A percentile compares a stretch with the other conserved stretches of the same genome.
These are phyloP conservation scores for Sporopachydermia cereana DNA, from an alignment of 1,139 yeast species.

Conservation along the genomic window DNA sequence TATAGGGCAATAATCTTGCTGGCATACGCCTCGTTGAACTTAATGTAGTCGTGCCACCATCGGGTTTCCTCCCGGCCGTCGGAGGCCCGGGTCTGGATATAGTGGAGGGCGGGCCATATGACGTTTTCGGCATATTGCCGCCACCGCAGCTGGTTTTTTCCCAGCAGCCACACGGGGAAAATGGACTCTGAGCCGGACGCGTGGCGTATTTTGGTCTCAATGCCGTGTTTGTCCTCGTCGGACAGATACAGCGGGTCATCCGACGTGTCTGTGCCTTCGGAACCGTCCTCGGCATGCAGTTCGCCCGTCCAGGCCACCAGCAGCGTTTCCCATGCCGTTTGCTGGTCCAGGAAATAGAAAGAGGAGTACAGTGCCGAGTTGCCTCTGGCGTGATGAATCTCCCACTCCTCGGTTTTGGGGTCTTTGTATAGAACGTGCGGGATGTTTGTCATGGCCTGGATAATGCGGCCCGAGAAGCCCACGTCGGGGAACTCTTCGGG, in stretches of 20 bases:
- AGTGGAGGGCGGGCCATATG: slow-evolving; percentile 92
- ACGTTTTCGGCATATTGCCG: slow-evolving; percentile 80
- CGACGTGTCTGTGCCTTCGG: slow-evolving; percentile 22
- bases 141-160: slow-evolving; percentile 67
- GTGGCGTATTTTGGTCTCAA: slow-evolving; percentile 33
- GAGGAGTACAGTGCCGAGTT: slow-evolving; percentile 79
- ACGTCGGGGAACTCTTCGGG: neutral
- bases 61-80: slow-evolving; percentile 61
- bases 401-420: slow-evolving; percentile 26
- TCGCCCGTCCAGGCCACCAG: slow-evolving; percentile 97
- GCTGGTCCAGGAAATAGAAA: slow-evolving; percentile 48
- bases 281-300: slow-evolving; percentile 33
- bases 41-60: slow-evolving; percentile 89
- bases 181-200: slow-evolving; percentile 39
- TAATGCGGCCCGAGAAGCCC: slow-evolving; percentile 42
- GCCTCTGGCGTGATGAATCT: slow-evolving; percentile 60
- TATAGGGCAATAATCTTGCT: slow-evolving; percentile 62
- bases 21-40: slow-evolving; percentile 83
- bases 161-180: slow-evolving; percentile 79
- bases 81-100: slow-evolving; percentile 60
- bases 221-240: slow-evolving; percentile 38
- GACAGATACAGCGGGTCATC: slow-evolving; percentile 52
- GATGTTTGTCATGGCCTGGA: slow-evolving; percentile 56
- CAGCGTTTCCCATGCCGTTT: slow-evolving; percentile 76
- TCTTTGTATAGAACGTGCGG: slow-evolving; percentile 47